These are phyloP conservation scores for Scheffersomyces titani DNA, from an alignment of 1,139 yeast genomes.

Conservation along the genomic window DNA sequence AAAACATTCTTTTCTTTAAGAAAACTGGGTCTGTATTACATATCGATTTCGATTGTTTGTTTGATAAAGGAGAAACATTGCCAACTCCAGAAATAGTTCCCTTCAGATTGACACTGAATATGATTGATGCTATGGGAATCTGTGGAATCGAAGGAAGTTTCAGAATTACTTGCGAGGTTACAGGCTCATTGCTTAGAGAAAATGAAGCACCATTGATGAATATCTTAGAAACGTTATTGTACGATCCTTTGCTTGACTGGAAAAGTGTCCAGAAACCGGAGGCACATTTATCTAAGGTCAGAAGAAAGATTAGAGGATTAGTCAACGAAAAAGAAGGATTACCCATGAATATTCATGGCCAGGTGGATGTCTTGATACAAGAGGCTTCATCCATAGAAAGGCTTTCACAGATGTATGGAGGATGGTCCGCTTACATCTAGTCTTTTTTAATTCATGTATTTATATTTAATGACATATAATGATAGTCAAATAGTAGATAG, in stretches of 20 bases:
- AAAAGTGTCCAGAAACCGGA: constrained; percentile 52
- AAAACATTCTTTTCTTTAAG: constrained; percentile 76
- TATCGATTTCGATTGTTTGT: constrained; percentile 95
- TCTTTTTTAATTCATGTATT: neutral
- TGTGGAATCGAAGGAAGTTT: constrained; percentile 91
- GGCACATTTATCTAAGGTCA: constrained; percentile 70
- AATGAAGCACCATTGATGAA: constrained; percentile 91
- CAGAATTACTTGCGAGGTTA: constrained; percentile 82
- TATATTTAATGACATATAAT: neutral
- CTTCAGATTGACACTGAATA: constrained; percentile 82
- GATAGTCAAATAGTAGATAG: neutral
- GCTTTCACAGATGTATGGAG: constrained; percentile 85
- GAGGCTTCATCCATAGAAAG: constrained; percentile 76
- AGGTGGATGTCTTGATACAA: constrained; percentile 85
- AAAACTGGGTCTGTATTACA: constrained; percentile 81
- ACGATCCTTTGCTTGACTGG: constrained; percentile 89
- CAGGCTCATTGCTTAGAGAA: constrained; percentile 67
- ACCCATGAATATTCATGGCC: constrained; percentile 89
- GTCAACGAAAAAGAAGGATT: constrained; percentile 79
- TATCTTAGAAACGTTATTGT: constrained; percentile 85
- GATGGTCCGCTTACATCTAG: constrained; percentile 78
- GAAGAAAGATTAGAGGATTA: constrained; percentile 80
- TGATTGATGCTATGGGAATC: constrained; percentile 90
- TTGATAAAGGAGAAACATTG: constrained; percentile 75
- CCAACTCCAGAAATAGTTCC: constrained; percentile 93